Evolutionary conservation across 2,329 filamentous ascomycete genomes (phyloP), one percentile per base, ranked within the genome.

Genomic region (Ascochyta viciae-villosae): DNA sequence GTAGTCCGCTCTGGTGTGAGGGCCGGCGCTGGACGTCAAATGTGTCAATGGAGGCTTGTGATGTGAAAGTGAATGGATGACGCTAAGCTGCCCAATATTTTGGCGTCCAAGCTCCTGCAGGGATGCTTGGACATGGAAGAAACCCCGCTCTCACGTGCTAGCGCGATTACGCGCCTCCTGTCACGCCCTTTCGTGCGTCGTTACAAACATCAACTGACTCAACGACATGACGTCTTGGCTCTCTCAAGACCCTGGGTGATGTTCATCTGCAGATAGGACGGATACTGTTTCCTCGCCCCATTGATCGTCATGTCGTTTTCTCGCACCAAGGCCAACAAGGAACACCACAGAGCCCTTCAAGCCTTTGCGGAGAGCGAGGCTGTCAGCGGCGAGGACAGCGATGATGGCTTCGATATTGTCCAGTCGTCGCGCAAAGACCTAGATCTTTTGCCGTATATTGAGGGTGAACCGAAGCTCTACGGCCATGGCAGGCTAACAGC

Each of bases 351-450:
- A 44, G 65, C 63, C 15, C 22, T 70, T 15, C 58, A 62, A 9
- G 63, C 64, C 16, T 62, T 72, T 16, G 68, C 64, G 0, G 71
- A 73, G 34, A 72, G 68, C 44, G 64, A 72, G 33, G 44, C 47
- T 15, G 42, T 50, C 7, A 72, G 64, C 41, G 54, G 57, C 15
- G 72, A 67, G 44, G 74, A 80, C 52, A 76, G 79, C 55, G 70
- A 72, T 6, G 66, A 68, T 43, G 80, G 80, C 37, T 69, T 82
- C 39, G 78, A 82, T 33, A 75, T 76, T 33, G 73, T 78, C 13
- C 57, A 67, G 44, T 62, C 70, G 1, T 67, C 70, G 26, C 67
- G 67, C 4, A 77, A 73, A 60, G 58, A 54, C 12, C 39, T 75
- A 22, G 62, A 74, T 53, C 54, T 74, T 3, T 74, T 71, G 4